Base-by-base conservation (phyloP, 257 asterid genomes). In the Fraxinus americana region DNA sequence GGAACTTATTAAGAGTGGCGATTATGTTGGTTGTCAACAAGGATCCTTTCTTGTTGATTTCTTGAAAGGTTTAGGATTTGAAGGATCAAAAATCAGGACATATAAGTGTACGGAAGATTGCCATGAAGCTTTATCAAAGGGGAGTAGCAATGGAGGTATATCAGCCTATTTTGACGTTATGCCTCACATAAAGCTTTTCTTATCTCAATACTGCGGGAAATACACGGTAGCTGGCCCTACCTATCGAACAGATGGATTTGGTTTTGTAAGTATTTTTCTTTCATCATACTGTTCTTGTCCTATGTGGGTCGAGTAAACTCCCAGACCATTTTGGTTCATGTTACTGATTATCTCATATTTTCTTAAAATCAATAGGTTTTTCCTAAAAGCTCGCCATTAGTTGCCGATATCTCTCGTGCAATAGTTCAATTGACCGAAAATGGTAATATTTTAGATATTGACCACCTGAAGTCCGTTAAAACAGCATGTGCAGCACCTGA, bases 211-310 rank as follows among this genome's bases (percentile, higher is more conserved):
- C 17, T 85, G 92, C 73, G 80, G 81, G 73, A 82, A 86, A 73
- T 88, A 84, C 73, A 73, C 17, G 77, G 81, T 74, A 35, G 65
- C 81, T 4, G 85, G 84, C n/a, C 94, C 88, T 1, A 75, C 78
- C 52, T 80, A 89, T 76, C 86, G 89, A 66, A 84, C 90, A 0
- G 84, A 70, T 5, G 91, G 92, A 67, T 88, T 86, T 61, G 89
- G 82, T 45, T 80, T 86, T 1, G 90, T 88, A 86, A 88, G 88
- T 74, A 65, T 78, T 69, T 57, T 78, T 80, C 80, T 39, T 78
- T 68, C 65, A 67, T 74, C 45, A 69, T 27, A 61, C 17, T 59
- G 41, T 38, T 82, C 34, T 36, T 71, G 1, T 38, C 76, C 50
- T 17, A 50, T 50, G n/a, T 14, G 59, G 59, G 59, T 50, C 6